Base-by-base conservation (phyloP, 2,329 filamentous ascomycete species). In the Aspergillus eucalypticola region DNA sequence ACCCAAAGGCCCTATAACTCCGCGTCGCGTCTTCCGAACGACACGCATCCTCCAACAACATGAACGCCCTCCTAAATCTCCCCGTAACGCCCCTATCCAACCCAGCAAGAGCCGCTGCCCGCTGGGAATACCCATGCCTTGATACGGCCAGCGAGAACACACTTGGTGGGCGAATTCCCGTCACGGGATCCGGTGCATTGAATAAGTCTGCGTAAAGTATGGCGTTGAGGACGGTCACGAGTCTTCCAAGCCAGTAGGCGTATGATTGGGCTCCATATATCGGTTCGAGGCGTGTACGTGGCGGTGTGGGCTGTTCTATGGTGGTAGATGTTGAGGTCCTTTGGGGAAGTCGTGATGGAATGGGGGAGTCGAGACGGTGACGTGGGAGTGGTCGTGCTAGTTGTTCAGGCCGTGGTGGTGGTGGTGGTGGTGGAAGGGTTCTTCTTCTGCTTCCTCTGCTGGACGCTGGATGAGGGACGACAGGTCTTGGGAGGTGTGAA, bases 201-300 rank as follows among this genome's bases (percentile, higher is more conserved):
- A 75, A 75, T 6, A 70, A 70, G 44, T 73, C 73, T 54, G 72
- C 70, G 51, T 72, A 69, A 39, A 71, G 69, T 63, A 74, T 66
- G 38, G 69, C 66, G 50, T 75, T 70, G 48, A 67, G 63, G 48
- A 73, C 61, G 17, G 71, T 70, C 35, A 69, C 54, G 59, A 78
- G 67, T 17, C 73, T 67, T 8, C 73, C 73, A 2, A 74, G 64
- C 73, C 73, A 75, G 60, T 73, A 74, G 21, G 65, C 60, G 13
- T 54, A 56, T 21, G 71, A 66, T 44, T 73, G 65, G 11, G 69
- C 54, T 39, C 62, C 61, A 32, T 58, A 60, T 32, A 74, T 68
- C 65, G 73, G 60, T 8, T 56, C 52, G 27, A 56, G 53, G 8
- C 41, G 32, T 13, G 32, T 11, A 39, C 23, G 17, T 54, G n/a